Base-by-base conservation (phyloP, 2,329 filamentous ascomycete species). In the Claviceps arundinis region DNA sequence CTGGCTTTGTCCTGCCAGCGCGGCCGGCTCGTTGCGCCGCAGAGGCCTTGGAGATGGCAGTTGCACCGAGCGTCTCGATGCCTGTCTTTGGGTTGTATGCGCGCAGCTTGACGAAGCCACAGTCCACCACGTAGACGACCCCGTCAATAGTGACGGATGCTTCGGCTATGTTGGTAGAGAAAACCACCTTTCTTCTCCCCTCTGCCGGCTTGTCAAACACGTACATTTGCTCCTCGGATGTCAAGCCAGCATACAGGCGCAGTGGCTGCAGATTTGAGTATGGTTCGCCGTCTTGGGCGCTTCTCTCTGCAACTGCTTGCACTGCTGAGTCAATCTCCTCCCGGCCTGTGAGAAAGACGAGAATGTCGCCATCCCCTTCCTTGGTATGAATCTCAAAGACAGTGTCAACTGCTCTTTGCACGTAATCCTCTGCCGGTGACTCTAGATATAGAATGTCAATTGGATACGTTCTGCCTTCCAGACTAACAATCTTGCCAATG, bases 101-200 rank as follows among this genome's bases (percentile, higher is more conserved):
- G 41, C 89, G 81, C 19, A 95, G 73, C 65, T 97, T 97, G 58
- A 94, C 89, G 63, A 88, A 96, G 1, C 93, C 93, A 50, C 81
- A 84, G 66, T 98, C 93, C 48, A 97, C 73, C 5, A 98, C 91
- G 62, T 88, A 95, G 51, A 89, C 83, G 55, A 97, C 90, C 2
- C 89, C 89, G 50, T 93, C 84, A 52, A 97, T 94, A 16, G 93
- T 97, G 44, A 98, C 85, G 1, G 89, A 95, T 4, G 93, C 91
- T 71, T 98, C 93, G 13, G 93, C 89, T 57, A 97, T 96, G 64
- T 97, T 97, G 54, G 93, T 97, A 4, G 88, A 85, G 58, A 96
- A 84, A 38, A 98, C 87, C 41, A 96, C 86, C 64, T 97, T 97
- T 43, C 93, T 80, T 1, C 84, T 90, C 54, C 90, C 84, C 55